These are phyloP conservation scores for Basipetospora chlamydospora DNA, from an alignment of 2,329 filamentous ascomycete genomes.

Conservation along the genomic window DNA sequence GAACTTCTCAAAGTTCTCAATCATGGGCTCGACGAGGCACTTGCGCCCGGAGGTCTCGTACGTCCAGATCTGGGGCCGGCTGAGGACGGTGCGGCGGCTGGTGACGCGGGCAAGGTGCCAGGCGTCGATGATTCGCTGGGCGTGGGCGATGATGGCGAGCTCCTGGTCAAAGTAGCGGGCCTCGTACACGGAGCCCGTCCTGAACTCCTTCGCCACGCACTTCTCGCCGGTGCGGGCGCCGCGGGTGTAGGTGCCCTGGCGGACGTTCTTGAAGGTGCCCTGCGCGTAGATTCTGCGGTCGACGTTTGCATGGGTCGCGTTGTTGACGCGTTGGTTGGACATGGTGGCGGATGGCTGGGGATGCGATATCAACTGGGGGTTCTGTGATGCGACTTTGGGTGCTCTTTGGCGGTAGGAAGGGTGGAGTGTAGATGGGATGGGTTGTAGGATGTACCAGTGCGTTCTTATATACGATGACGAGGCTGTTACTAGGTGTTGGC, in stretches of 20 bases:
- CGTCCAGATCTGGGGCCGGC: conserved; percentile 19
- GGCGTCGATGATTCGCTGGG: conserved; percentile 18
- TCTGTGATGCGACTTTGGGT: no score
- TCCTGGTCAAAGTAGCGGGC: conserved; percentile 20
- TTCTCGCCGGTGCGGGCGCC: conserved; percentile 17
- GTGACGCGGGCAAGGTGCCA: conserved; percentile 20
- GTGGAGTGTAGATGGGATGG: no score
- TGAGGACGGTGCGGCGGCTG: conserved; percentile 19
- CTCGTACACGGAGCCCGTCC: conserved; percentile 19
- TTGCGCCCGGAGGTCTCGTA: conserved; percentile 13
- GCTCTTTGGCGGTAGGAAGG: no score
- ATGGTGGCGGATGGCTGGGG: no score
- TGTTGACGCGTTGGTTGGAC: background rate
- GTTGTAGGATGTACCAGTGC: no score
- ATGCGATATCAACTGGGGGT: no score
- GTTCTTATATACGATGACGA: no score
- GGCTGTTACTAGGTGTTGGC: no score
- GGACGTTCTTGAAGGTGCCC: conserved; percentile 1
- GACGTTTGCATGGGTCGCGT: background rate
- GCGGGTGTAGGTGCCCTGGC: conserved; percentile 14
- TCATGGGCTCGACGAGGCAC: conserved; percentile 21
- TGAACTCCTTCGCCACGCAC: conserved; percentile 25
- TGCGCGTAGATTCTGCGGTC: background rate
- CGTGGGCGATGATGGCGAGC: conserved; percentile 20
- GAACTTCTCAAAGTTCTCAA: conserved; percentile 26